Conservation (phyloP, 2,329 filamentous ascomycete genomes). For the Fusarium chlamydosporum region DNA sequence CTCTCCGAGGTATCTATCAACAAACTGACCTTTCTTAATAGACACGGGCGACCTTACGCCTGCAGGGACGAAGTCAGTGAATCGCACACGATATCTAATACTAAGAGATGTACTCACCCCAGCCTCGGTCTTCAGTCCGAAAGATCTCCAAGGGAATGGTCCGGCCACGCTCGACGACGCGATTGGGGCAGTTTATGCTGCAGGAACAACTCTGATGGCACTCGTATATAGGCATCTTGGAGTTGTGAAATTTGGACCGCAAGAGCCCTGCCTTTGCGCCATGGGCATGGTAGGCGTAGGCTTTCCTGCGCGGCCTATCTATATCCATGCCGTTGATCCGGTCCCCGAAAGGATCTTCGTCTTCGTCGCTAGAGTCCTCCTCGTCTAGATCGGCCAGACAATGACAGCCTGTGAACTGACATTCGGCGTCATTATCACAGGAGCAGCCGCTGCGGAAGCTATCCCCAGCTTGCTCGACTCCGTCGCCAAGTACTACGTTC, state of each 20-base stretch:
- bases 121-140: slow-evolving; percentile 78
- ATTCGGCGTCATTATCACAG: slow-evolving; percentile 73
- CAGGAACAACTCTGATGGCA: slow-evolving; percentile 82
- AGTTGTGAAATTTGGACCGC: slow-evolving; percentile 65
- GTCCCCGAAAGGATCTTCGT: slow-evolving; percentile 52
- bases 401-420: slow-evolving; percentile 76
- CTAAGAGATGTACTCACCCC: slow-evolving; percentile 68
- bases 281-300: slow-evolving; percentile 75
- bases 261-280: slow-evolving; percentile 68
- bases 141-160: slow-evolving; percentile 82
- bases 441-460: slow-evolving; percentile 78
- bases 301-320: slow-evolving; percentile 47
- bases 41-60: slow-evolving; percentile 75
- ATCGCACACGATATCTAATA: neutral
- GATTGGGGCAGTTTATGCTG: slow-evolving; percentile 74
- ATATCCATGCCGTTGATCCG: slow-evolving; percentile 27
- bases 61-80: slow-evolving; percentile 46
- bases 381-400: slow-evolving; percentile 76
- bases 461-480: slow-evolving; percentile 70
- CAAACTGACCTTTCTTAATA: slow-evolving; percentile 80
- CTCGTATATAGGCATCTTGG: slow-evolving; percentile 79
- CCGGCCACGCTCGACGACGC: slow-evolving; percentile 81
- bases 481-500: slow-evolving; percentile 69
- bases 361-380: slow-evolving; percentile 64
- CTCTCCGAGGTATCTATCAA: slow-evolving; percentile 84